Conservation (phyloP, 2,329 filamentous ascomycete genomes). For the Aspergillus pseudonomiae region DNA sequence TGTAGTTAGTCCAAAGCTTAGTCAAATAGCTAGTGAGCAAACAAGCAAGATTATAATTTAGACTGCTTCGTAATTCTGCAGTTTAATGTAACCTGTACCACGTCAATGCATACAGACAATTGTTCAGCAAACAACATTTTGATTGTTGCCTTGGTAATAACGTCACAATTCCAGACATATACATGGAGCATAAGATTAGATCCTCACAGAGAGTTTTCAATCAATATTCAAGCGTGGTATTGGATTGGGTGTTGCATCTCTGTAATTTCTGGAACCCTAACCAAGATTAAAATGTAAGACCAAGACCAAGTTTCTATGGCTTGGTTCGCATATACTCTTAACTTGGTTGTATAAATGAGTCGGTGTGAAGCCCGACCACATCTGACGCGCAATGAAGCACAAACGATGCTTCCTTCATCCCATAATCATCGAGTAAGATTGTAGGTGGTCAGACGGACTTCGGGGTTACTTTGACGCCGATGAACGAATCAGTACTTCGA, state of each 20-base stretch:
- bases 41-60: not conserved
- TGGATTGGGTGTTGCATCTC: not conserved
- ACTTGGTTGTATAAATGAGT: not conserved
- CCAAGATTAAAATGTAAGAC: too few relatives aligned
- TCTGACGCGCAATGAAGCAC: too few relatives aligned
- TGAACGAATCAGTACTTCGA: not conserved
- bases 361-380: too few relatives aligned
- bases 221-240: too few relatives aligned
- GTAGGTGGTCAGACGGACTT: not conserved
- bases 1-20: not conserved
- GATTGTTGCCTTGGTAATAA: too few relatives aligned
- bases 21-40: not conserved
- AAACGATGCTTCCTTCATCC: too few relatives aligned
- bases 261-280: not conserved
- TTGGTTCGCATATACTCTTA: not conserved
- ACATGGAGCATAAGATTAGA: not conserved
- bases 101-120: too few relatives aligned
- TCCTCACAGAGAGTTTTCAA: not conserved
- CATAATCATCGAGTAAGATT: not conserved
- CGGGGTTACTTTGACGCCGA: not conserved
- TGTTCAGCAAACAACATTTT: too few relatives aligned
- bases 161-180: too few relatives aligned
- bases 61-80: not conserved
- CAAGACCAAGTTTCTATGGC: not conserved
- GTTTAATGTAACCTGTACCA: not conserved